Conservation (phyloP, 202 grass and related monocot species). For the Setaria viridis region DNA sequence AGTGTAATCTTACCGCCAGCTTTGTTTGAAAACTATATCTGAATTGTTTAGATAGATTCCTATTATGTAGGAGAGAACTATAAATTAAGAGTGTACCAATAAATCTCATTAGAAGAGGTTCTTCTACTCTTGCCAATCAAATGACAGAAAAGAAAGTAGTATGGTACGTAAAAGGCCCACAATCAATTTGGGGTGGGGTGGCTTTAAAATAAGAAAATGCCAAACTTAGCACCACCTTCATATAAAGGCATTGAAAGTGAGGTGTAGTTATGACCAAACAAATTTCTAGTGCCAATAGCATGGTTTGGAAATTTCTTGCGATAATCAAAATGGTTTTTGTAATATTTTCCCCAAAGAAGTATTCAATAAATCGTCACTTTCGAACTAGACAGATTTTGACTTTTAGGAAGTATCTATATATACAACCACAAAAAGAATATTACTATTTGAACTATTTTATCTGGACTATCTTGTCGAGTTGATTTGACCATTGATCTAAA, state of each 20-base stretch:
- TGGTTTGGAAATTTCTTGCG: background rate
- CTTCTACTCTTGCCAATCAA: background rate
- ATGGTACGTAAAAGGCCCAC: background rate
- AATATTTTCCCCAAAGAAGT: background rate
- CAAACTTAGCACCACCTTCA: background rate
- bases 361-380: too few relatives aligned
- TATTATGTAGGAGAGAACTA: background rate
- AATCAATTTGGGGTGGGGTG: background rate
- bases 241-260: background rate
- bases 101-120: background rate
- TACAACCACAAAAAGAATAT: background rate
- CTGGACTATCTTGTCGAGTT: background rate
- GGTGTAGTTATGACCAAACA: background rate
- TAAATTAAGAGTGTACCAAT: background rate
- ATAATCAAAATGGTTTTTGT: background rate
- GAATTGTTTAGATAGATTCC: background rate
- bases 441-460: background rate
- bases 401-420: background rate
- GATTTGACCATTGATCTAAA: background rate
- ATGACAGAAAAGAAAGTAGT: background rate
- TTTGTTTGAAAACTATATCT: background rate
- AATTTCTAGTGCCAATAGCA: background rate
- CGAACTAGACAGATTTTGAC: accelerated
- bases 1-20: background rate
- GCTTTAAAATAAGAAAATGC: background rate